A percentile compares a stretch with the other conserved stretches of the same genome.
These are phyloP conservation scores for Leccinum broughii DNA, from an alignment of 768 basidiomycete species.

Conservation along the genomic window DNA sequence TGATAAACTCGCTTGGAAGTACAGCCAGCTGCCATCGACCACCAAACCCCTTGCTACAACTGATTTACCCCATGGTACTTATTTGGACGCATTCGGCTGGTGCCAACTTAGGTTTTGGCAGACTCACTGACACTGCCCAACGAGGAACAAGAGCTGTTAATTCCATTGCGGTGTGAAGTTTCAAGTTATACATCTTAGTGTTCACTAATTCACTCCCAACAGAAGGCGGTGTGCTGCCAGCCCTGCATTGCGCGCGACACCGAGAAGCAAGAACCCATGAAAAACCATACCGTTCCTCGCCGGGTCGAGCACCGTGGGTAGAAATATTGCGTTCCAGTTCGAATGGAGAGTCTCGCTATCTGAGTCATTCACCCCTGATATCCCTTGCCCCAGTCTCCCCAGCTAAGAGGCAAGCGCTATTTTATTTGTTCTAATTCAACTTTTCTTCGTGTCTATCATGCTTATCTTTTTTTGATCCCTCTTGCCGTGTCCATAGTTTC, in stretches of 20 bases:
- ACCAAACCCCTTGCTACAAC: background rate
- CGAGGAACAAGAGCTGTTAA: too few relatives aligned
- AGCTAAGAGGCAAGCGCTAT: background rate
- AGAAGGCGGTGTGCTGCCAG: background rate
- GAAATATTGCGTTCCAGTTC: too few relatives aligned
- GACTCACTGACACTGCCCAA: too few relatives aligned
- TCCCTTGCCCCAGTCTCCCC: background rate
- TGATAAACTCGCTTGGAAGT: background rate
- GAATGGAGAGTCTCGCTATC: too few relatives aligned
- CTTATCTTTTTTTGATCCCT: constrained; percentile 2
- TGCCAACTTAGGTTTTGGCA: too few relatives aligned
- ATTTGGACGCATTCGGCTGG: too few relatives aligned
- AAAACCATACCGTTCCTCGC: background rate
- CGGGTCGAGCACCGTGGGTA: background rate
- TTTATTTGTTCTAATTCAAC: constrained; percentile 13
- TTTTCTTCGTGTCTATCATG: constrained; percentile 5
- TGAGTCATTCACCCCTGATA: background rate
- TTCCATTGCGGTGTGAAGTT: too few relatives aligned
- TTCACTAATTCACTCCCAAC: too few relatives aligned
- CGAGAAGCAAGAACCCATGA: too few relatives aligned
- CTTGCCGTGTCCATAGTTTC: constrained; percentile 22
- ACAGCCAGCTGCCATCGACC: background rate
- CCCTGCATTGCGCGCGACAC: background rate
- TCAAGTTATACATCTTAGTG: too few relatives aligned
- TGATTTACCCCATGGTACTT: background rate